Conservation (phyloP, 495 filamentous ascomycete species). For the Xylaria longipes region DNA sequence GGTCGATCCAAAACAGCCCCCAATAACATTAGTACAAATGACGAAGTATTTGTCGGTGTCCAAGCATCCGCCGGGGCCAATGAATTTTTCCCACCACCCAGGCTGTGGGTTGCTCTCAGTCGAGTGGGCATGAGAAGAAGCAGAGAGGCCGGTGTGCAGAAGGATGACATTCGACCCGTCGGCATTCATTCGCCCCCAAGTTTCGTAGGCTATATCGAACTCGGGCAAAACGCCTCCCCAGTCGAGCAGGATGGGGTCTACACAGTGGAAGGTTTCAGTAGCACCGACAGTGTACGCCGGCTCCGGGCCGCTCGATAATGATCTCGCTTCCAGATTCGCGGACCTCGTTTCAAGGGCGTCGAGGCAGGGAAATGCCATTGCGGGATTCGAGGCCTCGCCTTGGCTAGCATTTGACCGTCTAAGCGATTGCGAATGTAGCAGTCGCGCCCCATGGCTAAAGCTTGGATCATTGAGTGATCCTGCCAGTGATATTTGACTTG, state of each 20-base stretch:
- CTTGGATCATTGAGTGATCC: background rate
- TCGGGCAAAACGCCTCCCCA: conserved; percentile 89
- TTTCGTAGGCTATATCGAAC: conserved; percentile 91
- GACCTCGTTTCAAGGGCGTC: conserved; percentile 87
- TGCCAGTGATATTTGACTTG: conserved; percentile 7
- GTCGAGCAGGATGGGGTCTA: conserved; percentile 81
- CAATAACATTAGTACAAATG: conserved; percentile 96
- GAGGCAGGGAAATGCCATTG: conserved; percentile 93
- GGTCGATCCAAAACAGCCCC: conserved; percentile 95
- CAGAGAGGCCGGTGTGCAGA: conserved; percentile 91
- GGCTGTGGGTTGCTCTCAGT: conserved; percentile 83
- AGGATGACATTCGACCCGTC: conserved; percentile 90
- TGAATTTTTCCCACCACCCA: conserved; percentile 99
- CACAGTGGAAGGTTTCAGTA: conserved; percentile 75
- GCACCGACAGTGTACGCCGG: conserved; percentile 90
- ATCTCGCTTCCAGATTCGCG: conserved; percentile 74
- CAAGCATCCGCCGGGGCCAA: conserved; percentile 83
- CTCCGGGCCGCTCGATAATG: conserved; percentile 78
- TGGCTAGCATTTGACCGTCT: conserved; percentile 34
- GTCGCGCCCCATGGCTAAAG: conserved; percentile 29
- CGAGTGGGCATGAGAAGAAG: conserved; percentile 94
- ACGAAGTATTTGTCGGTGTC: conserved; percentile 92
- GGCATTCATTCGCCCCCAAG: conserved; percentile 84
- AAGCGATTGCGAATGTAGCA: conserved; percentile 41
- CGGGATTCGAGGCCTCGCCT: conserved; percentile 75